A percentile compares a stretch with the other conserved stretches of the same genome.
These are phyloP conservation scores for Verticillium klebahnii DNA, from an alignment of 2,329 filamentous ascomycete species.

Conservation along the genomic window DNA sequence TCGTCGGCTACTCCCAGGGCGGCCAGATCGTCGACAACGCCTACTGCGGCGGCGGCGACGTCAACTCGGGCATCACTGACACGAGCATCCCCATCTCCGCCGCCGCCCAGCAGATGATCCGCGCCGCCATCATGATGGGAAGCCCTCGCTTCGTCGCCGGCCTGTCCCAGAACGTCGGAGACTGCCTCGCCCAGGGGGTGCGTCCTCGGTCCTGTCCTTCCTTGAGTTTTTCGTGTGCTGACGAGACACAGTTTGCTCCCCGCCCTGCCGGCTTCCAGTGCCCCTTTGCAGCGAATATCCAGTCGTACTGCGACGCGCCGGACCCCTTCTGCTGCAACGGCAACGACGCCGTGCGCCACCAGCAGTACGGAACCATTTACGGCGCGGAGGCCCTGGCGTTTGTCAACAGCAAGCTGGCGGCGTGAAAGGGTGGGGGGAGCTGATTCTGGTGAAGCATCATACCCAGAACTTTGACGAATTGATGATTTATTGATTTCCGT, in stretches of 20 bases:
- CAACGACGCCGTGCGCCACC: conserved; percentile 46
- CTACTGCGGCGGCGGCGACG: conserved; percentile 54
- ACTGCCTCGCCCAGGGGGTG: conserved; percentile 52
- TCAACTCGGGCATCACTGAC: conserved; percentile 36
- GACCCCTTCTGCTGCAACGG: conserved; percentile 62
- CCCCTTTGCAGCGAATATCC: conserved; percentile 47
- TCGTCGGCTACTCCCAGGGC: conserved; percentile 61
- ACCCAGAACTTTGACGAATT: background rate
- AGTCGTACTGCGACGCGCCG: conserved; percentile 55
- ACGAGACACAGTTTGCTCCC: conserved; percentile 44
- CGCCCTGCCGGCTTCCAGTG: conserved; percentile 50
- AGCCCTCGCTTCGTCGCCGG: conserved; percentile 54
- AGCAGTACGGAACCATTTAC: conserved; percentile 53
- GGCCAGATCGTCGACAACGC: conserved; percentile 62
- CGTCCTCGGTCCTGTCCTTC: conserved; percentile 18
- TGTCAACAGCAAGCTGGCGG: conserved; percentile 46
- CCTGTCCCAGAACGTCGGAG: conserved; percentile 55
- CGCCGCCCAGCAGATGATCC: conserved; percentile 49
- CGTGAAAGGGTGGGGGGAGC: background rate
- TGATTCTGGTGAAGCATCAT: background rate
- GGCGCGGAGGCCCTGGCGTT: conserved; percentile 40
- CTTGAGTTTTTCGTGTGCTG: background rate
- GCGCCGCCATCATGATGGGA: conserved; percentile 62
- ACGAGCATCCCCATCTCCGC: conserved; percentile 37
- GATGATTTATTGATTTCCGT: background rate